A percentile compares a stretch with the other conserved stretches of the same genome.
These are phyloP conservation scores for Mimosa pudica DNA, from an alignment of 306 rosid genomes.

Conservation along the genomic window DNA sequence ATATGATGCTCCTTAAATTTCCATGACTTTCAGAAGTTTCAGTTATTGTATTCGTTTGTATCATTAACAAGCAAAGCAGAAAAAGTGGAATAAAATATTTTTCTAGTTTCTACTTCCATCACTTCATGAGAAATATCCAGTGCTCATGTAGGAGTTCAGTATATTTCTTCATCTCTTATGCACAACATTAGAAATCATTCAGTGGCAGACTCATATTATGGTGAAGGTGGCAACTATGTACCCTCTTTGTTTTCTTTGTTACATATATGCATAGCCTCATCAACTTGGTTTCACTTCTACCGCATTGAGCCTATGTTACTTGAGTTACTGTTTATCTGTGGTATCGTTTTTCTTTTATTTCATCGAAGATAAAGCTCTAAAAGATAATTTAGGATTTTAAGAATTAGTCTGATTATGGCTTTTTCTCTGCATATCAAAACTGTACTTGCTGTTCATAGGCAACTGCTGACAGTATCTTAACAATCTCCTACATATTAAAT, in stretches of 20 bases:
- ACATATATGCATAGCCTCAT: not conserved
- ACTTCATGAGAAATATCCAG: not conserved
- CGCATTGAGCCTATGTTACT: not conserved
- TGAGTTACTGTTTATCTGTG: not conserved
- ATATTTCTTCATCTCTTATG: not conserved
- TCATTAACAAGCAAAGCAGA: not conserved
- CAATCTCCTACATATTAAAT: not conserved
- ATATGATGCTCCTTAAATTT: not conserved
- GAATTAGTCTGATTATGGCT: not conserved
- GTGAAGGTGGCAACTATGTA: not conserved
- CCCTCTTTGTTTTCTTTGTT: not conserved
- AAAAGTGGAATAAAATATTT: not conserved
- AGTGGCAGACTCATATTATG: not conserved
- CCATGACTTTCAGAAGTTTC: not conserved
- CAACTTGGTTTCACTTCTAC: not conserved
- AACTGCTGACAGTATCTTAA: not conserved
- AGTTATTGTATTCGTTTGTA: not conserved
- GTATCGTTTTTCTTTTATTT: not conserved
- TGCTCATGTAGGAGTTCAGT: not conserved
- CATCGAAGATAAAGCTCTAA: not conserved
- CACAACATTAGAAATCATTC: not conserved
- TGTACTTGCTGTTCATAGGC: not conserved
- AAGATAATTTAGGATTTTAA: not conserved
- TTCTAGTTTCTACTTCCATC: not conserved
- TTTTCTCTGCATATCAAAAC: not conserved